phyloP scores from a whole-genome alignment of 768 basidiomycete genomes.

The Phylloporus sp. region DNA sequence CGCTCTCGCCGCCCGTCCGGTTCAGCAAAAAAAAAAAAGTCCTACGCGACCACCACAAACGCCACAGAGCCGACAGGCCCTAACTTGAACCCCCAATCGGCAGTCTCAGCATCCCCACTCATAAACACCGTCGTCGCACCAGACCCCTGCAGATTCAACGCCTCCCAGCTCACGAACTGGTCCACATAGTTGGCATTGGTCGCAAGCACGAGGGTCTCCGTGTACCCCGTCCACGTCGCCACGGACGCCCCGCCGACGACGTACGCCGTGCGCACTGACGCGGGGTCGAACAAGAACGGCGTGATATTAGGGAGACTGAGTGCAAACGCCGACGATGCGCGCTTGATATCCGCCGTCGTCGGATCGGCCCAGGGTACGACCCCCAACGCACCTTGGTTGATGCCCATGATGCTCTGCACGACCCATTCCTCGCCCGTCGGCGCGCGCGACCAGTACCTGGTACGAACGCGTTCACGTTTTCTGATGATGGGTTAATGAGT shows the following conservation, averaged over 20 bases:
- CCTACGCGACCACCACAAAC: conserved; percentile 9
- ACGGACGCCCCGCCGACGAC: conserved; percentile 41
- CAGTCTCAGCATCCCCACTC: conserved; percentile 13
- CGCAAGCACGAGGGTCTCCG: conserved; percentile 45
- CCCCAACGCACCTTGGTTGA: conserved; percentile 68
- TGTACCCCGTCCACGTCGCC: conserved; percentile 50
- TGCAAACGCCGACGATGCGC: conserved; percentile 46
- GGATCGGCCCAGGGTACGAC: conserved; percentile 49
- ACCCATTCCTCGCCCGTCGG: conserved; percentile 71
- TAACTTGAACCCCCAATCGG: conserved; percentile 11
- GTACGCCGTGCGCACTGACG: conserved; percentile 36
- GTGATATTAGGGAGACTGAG: conserved; percentile 41
- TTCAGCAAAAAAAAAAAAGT: no score
- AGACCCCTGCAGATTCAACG: conserved; percentile 20
- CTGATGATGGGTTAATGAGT: conserved; percentile 23
- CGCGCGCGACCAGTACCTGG: no score
- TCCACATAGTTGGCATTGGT: conserved; percentile 45
- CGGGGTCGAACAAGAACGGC: conserved; percentile 42
- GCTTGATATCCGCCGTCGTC: conserved; percentile 50
- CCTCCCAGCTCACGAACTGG: conserved; percentile 29
- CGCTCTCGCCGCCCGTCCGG: no score
- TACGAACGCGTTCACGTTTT: no score
- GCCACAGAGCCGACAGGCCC: conserved; percentile 25
- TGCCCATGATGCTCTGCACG: conserved; percentile 56
- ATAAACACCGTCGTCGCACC: conserved; percentile 4